Percentiles rank a stretch among this genome's conserved stretches.
Evolutionary conservation across 352 stramenopile genomes (phyloP).

Genomic region (Globisporangium emineosum): DNA sequence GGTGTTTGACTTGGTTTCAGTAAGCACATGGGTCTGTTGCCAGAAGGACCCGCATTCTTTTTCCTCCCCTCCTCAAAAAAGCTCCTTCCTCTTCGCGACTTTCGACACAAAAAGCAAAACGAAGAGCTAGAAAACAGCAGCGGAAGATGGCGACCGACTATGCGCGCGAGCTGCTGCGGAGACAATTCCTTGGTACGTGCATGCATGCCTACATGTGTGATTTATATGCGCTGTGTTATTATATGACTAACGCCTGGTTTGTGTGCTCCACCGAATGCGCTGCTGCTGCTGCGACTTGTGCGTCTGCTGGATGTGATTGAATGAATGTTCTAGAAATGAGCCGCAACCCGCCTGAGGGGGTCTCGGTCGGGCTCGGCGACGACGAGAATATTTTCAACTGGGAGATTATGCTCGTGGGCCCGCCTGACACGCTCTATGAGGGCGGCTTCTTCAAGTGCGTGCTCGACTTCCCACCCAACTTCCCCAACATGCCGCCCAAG

Average conservation of each 20-base stretch:
- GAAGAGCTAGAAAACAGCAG: conserved; percentile 13
- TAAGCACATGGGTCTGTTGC: too few species aligned
- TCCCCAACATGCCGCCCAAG: conserved; percentile 98
- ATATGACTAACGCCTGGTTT: not conserved
- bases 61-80: too few species aligned
- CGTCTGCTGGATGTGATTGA: not conserved
- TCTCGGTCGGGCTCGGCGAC: conserved; percentile 96
- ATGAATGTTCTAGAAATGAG: conserved; percentile 88
- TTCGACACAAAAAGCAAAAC: conserved; percentile 18
- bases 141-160: conserved; percentile 50
- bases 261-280: not conserved
- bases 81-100: not conserved
- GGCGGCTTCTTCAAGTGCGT: conserved; percentile 98
- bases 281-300: not conserved
- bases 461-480: conserved; percentile 97
- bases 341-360: conserved; percentile 97
- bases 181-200: conserved; percentile 74
- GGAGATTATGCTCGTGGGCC: conserved; percentile 98
- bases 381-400: conserved; percentile 99
- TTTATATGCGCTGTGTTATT: not conserved
- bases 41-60: too few species aligned
- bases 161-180: conserved; percentile 74
- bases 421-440: conserved; percentile 93
- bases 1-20: too few species aligned
- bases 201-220: not conserved